Percentiles rank a stretch among this genome's conserved stretches.
phyloP scores from a whole-genome alignment of 2,329 filamentous ascomycete species.

The Drechmeria coniospora region DNA sequence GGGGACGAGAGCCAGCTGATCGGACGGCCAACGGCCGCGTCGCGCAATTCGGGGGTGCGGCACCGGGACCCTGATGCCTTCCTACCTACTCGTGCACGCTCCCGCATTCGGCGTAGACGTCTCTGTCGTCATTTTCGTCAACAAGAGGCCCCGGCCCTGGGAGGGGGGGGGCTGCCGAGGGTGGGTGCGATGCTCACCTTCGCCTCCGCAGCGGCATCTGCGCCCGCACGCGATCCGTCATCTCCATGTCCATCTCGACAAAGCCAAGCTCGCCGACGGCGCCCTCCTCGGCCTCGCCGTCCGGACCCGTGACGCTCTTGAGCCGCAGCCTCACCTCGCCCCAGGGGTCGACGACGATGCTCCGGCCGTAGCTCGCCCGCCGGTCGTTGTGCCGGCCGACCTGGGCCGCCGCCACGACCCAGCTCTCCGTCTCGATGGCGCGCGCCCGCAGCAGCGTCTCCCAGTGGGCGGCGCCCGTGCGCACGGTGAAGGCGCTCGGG shows the following conservation, averaged over 20 bases:
- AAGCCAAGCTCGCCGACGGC: slow-evolving; percentile 33
- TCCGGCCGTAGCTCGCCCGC: slow-evolving; percentile 70
- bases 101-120: slow-evolving; percentile 2
- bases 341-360: slow-evolving; percentile 78
- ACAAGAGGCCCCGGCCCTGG: slow-evolving; percentile 2
- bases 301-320: slow-evolving; percentile 34
- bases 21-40: too few relatives aligned
- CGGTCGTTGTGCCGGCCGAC: slow-evolving; percentile 56
- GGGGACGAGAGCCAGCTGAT: too few relatives aligned
- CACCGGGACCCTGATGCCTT: too few relatives aligned
- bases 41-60: too few relatives aligned
- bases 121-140: too few relatives aligned
- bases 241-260: slow-evolving; percentile 35
- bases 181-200: slow-evolving; percentile 25
- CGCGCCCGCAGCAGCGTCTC: slow-evolving; percentile 60
- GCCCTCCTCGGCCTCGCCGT: slow-evolving; percentile 23
- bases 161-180: neutral
- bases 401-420: slow-evolving; percentile 77
- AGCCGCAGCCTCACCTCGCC: slow-evolving; percentile 56
- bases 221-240: slow-evolving; percentile 30
- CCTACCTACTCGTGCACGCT: neutral
- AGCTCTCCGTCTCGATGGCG: slow-evolving; percentile 80
- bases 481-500: slow-evolving; percentile 79
- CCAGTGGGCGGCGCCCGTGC: slow-evolving; percentile 80
- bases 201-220: slow-evolving; percentile 37